Base-by-base conservation (phyloP, 2,329 filamentous ascomycete genomes). In the Hymenoscyphus occultus region DNA sequence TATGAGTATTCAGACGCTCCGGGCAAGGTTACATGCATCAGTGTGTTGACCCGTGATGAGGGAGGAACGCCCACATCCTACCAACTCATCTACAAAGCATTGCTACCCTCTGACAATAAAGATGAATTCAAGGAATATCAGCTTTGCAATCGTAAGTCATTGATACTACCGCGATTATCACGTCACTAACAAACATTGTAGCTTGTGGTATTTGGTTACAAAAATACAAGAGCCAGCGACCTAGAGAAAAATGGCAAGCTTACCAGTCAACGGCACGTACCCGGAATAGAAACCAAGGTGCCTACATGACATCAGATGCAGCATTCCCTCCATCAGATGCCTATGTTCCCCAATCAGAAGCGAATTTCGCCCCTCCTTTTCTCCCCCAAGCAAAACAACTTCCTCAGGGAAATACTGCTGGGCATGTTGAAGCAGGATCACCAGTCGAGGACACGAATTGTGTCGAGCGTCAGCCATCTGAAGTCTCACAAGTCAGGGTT, bases 121-220 rank as follows among this genome's bases (percentile, higher is more conserved):
- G 82, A 84, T 51, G 74, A 78, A 3, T 97, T 90, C 82, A 84
- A 84, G 56, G 86, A 91, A 71, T 84, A 91, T 64, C 83, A 91
- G 35, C 84, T 98, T 45, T 99, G 95, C 82, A 99, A 99, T 76
- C 93, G 86, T 88, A 79, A 85, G 86, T 87, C 42, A 62, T 31
- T 61, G 39, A 40, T 22, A 13, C 62, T 40, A 62, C 19, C 9
- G 39, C 59, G 61, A 40, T 61, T 42, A 65, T 56, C 48, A 67
- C 71, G 62, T 70, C 70, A 73, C 76, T 77, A 70, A 77, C 67
- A 60, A 64, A 63, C 2, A 60, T 63, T 54, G 13, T 60, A 89
- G 86, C 94, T 65, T 99, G 95, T 76, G 95, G 95, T 19, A 87
- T 99, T 54, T 99, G 93, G 92, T 88, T 99, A 71, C 88, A 89